Percentiles rank a stretch among this genome's conserved stretches.
Evolutionary conservation across 2,329 filamentous ascomycete species (phyloP).

Genomic region (Colletotrichum siamense): DNA sequence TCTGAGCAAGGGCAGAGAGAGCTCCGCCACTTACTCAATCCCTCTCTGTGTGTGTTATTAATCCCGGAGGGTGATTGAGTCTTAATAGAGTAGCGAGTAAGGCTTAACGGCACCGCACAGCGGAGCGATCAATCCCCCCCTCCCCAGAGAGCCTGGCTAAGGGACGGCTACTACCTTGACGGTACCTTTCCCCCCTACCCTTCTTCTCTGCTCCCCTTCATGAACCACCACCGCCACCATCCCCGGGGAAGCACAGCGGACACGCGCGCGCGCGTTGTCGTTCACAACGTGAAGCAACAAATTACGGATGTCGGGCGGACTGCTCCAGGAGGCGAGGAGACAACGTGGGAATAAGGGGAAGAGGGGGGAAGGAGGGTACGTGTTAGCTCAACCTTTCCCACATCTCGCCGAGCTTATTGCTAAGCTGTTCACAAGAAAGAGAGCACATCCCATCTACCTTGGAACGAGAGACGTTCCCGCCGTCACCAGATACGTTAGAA

Average conservation of each 20-base stretch:
- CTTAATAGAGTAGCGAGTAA: background rate
- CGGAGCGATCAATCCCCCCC: background rate
- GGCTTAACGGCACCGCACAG: background rate
- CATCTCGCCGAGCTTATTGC: background rate
- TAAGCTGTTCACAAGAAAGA: background rate
- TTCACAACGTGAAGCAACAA: background rate
- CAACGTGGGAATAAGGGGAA: background rate
- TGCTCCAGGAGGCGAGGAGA: background rate
- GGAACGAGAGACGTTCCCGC: background rate
- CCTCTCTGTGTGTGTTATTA: background rate
- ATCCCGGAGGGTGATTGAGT: background rate
- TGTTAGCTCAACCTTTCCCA: background rate
- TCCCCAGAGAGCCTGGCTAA: background rate
- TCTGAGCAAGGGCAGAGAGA: background rate
- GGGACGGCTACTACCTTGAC: background rate
- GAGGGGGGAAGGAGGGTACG: background rate
- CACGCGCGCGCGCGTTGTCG: background rate
- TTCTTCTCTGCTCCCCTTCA: background rate
- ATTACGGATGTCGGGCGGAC: background rate
- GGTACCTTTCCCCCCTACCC: background rate
- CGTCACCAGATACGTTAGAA: background rate
- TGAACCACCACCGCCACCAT: background rate
- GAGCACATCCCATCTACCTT: background rate
- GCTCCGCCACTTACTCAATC: background rate
- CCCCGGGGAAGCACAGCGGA: background rate